Evolutionary conservation across 1,284 basidiomycete genomes (phyloP), one percentile per base, ranked within the genome.

Genomic region (Cryptococcus sp.): DNA sequence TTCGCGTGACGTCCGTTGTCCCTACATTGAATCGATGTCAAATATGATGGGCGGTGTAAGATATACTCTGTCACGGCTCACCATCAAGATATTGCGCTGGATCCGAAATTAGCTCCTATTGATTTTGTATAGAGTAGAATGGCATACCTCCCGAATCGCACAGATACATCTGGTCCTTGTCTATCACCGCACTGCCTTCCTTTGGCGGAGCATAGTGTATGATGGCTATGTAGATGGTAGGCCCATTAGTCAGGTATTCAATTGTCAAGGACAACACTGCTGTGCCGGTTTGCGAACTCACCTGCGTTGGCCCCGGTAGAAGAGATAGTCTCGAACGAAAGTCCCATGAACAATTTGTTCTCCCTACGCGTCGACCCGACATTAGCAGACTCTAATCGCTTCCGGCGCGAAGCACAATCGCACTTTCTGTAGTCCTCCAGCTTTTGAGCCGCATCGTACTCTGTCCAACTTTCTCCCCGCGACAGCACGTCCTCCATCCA

Each of bases 241-340:
- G 8, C 30, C 10, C 30, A 13, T 35, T 13, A 35, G 30, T 4
- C 13, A 35, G 8, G 8, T 8, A 35, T 35, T 8, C 13, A 8
- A 10, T 5, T 5, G 8, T 5, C 8, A 8, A 35, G 13, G 30
- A 8, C 2, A 13, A 35, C 30, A 35, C 8, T 10, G 8, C 10
- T 4, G 30, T 10, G 30, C 11, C n/a, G 25, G 25, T 25, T 6
- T 25, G 25, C 16, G 39, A 17, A 69, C 83, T 30, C 71, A 91
- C 90, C 91, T 59, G 85, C 90, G 70, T 94, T 94, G 0, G 91
- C 85, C 0, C 91, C 92, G 5, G 89, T 88, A 0, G 91, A 89
- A 1, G 93, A 97, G 57, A 99, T 98, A 0, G 95, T 97, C 1
- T 85, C 81, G 77, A 99, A 99, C 3, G 91, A 94, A 22, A 94